Evolutionary conservation across 2,329 filamentous ascomycete genomes (phyloP), one percentile per base, ranked within the genome.

Genomic region (Ceratocystis eucalypticola): DNA sequence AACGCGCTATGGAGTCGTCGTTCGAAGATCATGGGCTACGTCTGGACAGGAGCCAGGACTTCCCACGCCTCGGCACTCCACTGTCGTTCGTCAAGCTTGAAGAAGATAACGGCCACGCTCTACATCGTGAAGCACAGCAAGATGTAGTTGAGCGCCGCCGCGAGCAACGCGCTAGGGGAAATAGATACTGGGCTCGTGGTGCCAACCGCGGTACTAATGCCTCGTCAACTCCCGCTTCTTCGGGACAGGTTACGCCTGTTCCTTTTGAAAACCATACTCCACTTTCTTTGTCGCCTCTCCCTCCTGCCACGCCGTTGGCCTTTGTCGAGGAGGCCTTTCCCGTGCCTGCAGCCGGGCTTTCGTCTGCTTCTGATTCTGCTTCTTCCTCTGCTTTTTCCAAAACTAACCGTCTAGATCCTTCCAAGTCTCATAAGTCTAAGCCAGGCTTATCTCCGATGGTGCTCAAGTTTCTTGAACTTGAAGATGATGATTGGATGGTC

Each of bases 1-100:
- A 63, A 63, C 44, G 25, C 46, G 61, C 61, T 28, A 63, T 63
- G 61, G 41, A 63, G 44, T 33, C 46, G 46, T 48, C 61, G 28
- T 59, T 59, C 55, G 55, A 59, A 37, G 55, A 59, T 33, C 55
- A 59, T 25, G 55, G 55, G 55, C 55, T 59, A n/a, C 55, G 55
- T 30, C 28, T 59, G 55, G 55, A 59, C 55, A 30, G 30, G 55
- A 63, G 41, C 8, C 61, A 63, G 6, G 61, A 50, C 41, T 63
- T 63, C 20, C 61, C 61, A 6, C 61, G 61, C 28, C 61, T 63
- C 8, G 61, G 61, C 17, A 63, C 61, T 5, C 41, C 44, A 8
- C 25, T 25, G 5, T 48, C 44, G 17, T 33, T 63, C 2, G 37
- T 17, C 5, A 46, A 63, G 25, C 37, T 63, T 8, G 61, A 46